phyloP scores from a whole-genome alignment of 768 basidiomycete species.

The Russula virescens region DNA sequence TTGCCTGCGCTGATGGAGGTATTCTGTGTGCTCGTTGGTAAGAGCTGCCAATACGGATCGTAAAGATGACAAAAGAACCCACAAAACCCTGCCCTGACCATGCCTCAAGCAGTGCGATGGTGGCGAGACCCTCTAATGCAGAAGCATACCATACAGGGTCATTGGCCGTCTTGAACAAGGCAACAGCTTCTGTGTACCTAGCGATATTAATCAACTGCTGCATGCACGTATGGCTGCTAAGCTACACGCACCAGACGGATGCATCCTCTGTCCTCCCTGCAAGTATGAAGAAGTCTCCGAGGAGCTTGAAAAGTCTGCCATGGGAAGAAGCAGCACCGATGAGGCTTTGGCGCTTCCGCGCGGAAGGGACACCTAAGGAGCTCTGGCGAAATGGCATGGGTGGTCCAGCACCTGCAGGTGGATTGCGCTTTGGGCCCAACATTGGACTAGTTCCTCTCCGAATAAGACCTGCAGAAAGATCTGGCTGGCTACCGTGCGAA shows the following conservation, averaged over 20 bases:
- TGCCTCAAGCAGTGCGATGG: conserved; percentile 71
- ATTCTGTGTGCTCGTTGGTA: conserved; percentile 11
- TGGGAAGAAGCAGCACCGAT: conserved; percentile 70
- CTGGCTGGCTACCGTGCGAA: conserved; percentile 51
- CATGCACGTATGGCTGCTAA: conserved; percentile 12
- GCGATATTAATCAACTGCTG: conserved; percentile 25
- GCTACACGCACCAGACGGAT: conserved; percentile 55
- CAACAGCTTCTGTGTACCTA: conserved; percentile 84
- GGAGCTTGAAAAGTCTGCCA: conserved; percentile 80
- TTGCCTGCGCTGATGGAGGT: conserved; percentile 30
- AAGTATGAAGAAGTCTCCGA: conserved; percentile 84
- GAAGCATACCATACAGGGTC: conserved; percentile 90
- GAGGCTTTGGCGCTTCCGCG: conserved; percentile 57
- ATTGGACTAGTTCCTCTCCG: conserved; percentile 30
- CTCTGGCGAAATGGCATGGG: conserved; percentile 44
- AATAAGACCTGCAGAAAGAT: conserved; percentile 34
- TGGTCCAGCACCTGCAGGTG: conserved; percentile 39
- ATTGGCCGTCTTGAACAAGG: conserved; percentile 63
- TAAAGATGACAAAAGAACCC: conserved; percentile 32
- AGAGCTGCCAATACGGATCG: not conserved
- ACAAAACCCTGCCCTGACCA: conserved; percentile 80
- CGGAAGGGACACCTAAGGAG: conserved; percentile 39
- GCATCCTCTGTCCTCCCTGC: conserved; percentile 85
- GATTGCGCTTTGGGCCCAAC: conserved; percentile 46
- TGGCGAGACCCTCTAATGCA: conserved; percentile 79